Evolutionary conservation across 1,284 basidiomycete genomes (phyloP), one percentile per base, ranked within the genome.

Genomic region (Schizophyllum commune): DNA sequence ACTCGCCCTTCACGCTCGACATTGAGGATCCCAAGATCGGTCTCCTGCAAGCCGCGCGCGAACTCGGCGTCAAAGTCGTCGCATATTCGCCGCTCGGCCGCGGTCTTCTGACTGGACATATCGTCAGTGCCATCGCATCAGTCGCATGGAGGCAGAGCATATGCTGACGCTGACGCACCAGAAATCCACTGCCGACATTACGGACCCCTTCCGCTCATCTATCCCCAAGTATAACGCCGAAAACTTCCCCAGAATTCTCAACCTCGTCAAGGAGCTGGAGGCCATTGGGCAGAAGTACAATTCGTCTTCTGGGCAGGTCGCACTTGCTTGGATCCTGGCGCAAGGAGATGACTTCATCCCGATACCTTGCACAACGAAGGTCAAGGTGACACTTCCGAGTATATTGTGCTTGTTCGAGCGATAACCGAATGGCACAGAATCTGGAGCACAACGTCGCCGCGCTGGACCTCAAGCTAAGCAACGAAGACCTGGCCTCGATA

Each of bases 21-120:
- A 81, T 83, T 63, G 81, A 83, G 66, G 73, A 78, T 58, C 72
- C 73, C 39, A 75, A 81, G 65, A 70, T 82, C 11, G 79, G 72
- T 1, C 65, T 85, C 0, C 69, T 84, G 11, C 75, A 79, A 54
- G 74, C 80, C 0, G 80, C 79, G 0, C 71, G 80, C 13, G 83
- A 84, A 67, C 76, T 85, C 3, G 82, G 83, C 0, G 72, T 84
- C 3, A 70, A 73, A 57, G 66, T 90, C 57, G 74, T 86, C 9
- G 84, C 84, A 3, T 89, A 89, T 68, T 80, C 80, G 11, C 85
- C 84, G 0, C 74, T 88, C 13, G 85, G 84, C 4, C 74, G 84
- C 13, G 89, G 88, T 0, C 67, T 91, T 57, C 67, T 90, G 22
- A 84, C 84, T 0, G 87, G 87, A 1, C 71, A 71, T 66, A 77